phyloP scores from a whole-genome alignment of 192 early-diverging fungal species.

The Umbelopsis sp. region DNA sequence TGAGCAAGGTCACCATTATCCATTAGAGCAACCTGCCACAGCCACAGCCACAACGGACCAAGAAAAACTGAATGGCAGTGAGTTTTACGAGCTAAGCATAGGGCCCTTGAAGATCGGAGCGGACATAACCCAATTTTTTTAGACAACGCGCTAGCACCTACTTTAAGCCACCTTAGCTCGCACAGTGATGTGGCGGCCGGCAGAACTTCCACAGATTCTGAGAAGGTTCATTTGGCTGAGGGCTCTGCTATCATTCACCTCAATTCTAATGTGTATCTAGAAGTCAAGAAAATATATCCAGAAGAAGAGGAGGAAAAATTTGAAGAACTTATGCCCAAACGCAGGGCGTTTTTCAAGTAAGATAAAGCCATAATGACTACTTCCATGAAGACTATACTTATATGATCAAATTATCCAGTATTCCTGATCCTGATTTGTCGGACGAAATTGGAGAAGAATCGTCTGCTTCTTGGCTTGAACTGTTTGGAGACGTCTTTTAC shows the following conservation, averaged over 20 bases:
- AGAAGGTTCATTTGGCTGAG: neutral
- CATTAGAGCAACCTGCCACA: neutral
- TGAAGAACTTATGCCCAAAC: constrained; percentile 3
- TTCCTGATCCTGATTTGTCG: constrained; percentile 38
- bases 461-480: constrained; percentile 36
- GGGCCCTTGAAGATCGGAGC: neutral
- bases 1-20: neutral
- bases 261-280: constrained; percentile 37
- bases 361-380: neutral
- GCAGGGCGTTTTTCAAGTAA: constrained; percentile 35
- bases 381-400: neutral
- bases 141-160: neutral
- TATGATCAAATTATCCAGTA: neutral
- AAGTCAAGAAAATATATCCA: constrained; percentile 22
- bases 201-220: constrained; percentile 6
- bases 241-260: constrained; percentile 23
- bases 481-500: constrained; percentile 53
- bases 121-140: neutral
- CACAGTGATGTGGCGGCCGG: neutral
- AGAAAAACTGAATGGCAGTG: neutral
- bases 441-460: constrained; percentile 38
- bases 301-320: constrained; percentile 15
- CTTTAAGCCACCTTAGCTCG: neutral
- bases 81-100: neutral
- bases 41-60: neutral